Conservation (phyloP, 352 stramenopile species). For the Thraustochytrium sp. region DNA sequence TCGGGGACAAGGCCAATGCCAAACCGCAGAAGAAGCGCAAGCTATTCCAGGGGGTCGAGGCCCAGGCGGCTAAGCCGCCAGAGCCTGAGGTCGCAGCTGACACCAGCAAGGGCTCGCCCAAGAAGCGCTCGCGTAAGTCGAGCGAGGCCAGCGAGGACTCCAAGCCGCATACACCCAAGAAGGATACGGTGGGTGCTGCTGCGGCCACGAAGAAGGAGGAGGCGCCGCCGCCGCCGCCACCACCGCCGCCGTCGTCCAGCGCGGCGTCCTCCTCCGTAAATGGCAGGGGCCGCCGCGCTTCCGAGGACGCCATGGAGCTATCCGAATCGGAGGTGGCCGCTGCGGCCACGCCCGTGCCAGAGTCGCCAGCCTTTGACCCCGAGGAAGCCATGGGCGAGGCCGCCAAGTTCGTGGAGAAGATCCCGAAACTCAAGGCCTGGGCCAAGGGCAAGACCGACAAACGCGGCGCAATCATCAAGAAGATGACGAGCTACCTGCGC, state of each 20-base stretch:
- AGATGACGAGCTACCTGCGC: background rate
- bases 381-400: background rate
- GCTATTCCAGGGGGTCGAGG: background rate
- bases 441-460: background rate
- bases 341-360: background rate
- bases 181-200: background rate
- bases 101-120: background rate
- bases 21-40: conserved; percentile 22
- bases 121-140: background rate
- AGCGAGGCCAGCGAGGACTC: background rate
- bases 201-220: background rate
- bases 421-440: conserved; percentile 20
- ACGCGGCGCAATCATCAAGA: background rate
- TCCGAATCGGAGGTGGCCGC: background rate
- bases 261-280: background rate
- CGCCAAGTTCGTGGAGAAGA: background rate
- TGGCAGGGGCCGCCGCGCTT: background rate
- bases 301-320: background rate
- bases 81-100: background rate
- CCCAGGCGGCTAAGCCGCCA: background rate
- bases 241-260: background rate
- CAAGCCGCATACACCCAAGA: background rate
- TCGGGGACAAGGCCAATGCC: background rate
- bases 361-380: background rate
- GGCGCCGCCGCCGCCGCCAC: background rate